A percentile compares a stretch with the other conserved stretches of the same genome.
Conservation (phyloP, 1,284 basidiomycete genomes). For the Cryptococcus deneoformans region DNA sequence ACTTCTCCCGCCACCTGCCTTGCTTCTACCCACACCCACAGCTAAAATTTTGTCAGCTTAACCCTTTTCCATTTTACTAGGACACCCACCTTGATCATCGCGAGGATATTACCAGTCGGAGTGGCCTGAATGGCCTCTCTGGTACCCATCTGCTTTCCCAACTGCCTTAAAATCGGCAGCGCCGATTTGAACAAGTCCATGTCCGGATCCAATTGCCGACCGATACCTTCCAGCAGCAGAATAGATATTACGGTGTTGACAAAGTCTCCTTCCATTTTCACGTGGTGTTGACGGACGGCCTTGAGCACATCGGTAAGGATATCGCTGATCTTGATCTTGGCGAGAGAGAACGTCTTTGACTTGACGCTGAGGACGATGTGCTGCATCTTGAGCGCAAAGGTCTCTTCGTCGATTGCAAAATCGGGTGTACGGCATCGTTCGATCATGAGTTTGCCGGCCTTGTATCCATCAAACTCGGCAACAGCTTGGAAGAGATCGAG, state of each 20-base stretch:
- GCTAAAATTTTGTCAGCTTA: conserved; percentile 48
- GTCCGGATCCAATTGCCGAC: conserved; percentile 84
- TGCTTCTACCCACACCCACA: conserved; percentile 91
- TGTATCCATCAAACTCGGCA: conserved; percentile 95
- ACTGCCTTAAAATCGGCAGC: conserved; percentile 80
- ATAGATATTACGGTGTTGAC: conserved; percentile 97
- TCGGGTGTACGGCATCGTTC: conserved; percentile 92
- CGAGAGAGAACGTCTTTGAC: conserved; percentile 92
- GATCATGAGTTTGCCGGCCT: conserved; percentile 92
- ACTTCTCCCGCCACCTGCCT: conserved; percentile 75
- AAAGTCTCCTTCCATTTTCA: conserved; percentile 99
- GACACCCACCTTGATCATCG: conserved; percentile 73
- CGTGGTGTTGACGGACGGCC: conserved; percentile 89
- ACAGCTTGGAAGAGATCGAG: conserved; percentile 94
- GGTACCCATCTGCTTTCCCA: conserved; percentile 82
- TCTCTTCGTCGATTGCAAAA: conserved; percentile 85
- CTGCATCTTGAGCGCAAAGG: conserved; percentile 96
- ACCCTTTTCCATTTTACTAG: background rate
- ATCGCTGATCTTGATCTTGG: conserved; percentile 93
- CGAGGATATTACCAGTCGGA: conserved; percentile 67
- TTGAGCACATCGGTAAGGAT: conserved; percentile 82
- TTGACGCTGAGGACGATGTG: conserved; percentile 91
- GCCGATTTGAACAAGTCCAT: conserved; percentile 93
- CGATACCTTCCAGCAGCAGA: conserved; percentile 91
- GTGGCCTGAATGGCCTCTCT: conserved; percentile 66